Conservation (phyloP, 2,329 filamentous ascomycete species). For the Ophiocordyceps camponoti-saundersi region DNA sequence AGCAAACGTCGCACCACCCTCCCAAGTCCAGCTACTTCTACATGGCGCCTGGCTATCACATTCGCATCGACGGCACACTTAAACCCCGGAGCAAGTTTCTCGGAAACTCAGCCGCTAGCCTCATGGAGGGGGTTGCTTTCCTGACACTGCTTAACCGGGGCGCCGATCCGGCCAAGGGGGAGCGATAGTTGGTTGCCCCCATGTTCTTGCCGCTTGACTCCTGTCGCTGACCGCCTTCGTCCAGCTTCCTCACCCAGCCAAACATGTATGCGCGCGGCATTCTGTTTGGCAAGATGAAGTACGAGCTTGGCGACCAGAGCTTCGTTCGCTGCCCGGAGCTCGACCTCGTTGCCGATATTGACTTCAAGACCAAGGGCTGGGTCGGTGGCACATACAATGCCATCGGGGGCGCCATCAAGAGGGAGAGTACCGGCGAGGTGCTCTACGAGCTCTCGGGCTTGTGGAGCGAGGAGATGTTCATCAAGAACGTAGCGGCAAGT, state of each 20-base stretch:
- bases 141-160: constrained; percentile 69
- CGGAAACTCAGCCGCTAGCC: constrained; percentile 89
- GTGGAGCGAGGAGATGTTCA: constrained; percentile 90
- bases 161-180: constrained; percentile 44
- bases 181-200: constrained; percentile 59
- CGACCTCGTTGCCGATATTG: constrained; percentile 73
- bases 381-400: constrained; percentile 93
- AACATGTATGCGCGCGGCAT: constrained; percentile 99
- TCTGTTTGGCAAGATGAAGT: constrained; percentile 98
- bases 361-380: constrained; percentile 98
- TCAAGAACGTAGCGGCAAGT: constrained; percentile 63
- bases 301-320: constrained; percentile 92
- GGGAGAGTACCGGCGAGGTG: constrained; percentile 68
- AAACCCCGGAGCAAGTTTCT: constrained; percentile 92
- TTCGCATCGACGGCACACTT: constrained; percentile 86
- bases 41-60: constrained; percentile 84
- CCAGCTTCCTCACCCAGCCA: constrained; percentile 78
- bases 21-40: constrained; percentile 99
- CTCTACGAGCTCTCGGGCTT: constrained; percentile 84
- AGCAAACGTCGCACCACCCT: constrained; percentile 95
- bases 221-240: constrained; percentile 3
- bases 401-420: constrained; percentile 81
- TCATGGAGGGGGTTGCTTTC: constrained; percentile 95
- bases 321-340: constrained; percentile 82
- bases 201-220: not conserved